Evolutionary conservation across 371 early-diverging fungal species (phyloP).

Genomic region (Mortierella sp.): DNA sequence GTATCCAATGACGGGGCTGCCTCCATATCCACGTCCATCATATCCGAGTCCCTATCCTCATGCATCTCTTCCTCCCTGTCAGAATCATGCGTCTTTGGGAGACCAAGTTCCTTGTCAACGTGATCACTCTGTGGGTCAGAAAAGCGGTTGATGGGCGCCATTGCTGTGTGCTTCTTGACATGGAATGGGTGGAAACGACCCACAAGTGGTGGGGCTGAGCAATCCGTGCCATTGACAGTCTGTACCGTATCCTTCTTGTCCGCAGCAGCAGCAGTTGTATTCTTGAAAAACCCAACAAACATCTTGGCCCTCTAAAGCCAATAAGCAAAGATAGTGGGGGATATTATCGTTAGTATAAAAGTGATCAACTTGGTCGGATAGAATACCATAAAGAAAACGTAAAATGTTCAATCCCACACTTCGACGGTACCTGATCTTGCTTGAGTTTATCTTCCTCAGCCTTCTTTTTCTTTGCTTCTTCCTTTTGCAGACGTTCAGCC

Average conservation of each 20-base stretch:
- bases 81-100: neutral
- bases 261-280: slow-evolving; percentile 12
- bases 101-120: slow-evolving; percentile 41
- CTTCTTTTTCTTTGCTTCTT: slow-evolving; percentile 58
- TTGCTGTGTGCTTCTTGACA: slow-evolving; percentile 68
- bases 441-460: slow-evolving; percentile 59
- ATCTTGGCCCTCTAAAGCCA: slow-evolving; percentile 29
- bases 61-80: slow-evolving; percentile 7
- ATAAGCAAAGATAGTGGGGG: neutral
- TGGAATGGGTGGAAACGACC: slow-evolving; percentile 79
- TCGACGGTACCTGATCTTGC: slow-evolving; percentile 40
- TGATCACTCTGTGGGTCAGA: slow-evolving; percentile 30
- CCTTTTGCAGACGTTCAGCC: slow-evolving; percentile 60
- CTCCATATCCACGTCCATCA: slow-evolving; percentile 25
- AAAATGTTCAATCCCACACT: neutral
- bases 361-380: neutral
- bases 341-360: neutral
- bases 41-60: neutral
- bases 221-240: slow-evolving; percentile 32
- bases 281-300: slow-evolving; percentile 57
- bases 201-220: slow-evolving; percentile 12
- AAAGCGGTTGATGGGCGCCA: slow-evolving; percentile 60
- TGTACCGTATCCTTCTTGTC: slow-evolving; percentile 39
- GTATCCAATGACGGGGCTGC: neutral
- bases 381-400: neutral